These are phyloP conservation scores for Speleostelium caveatum DNA, from an alignment of 78 protist species.

Conservation along the genomic window DNA sequence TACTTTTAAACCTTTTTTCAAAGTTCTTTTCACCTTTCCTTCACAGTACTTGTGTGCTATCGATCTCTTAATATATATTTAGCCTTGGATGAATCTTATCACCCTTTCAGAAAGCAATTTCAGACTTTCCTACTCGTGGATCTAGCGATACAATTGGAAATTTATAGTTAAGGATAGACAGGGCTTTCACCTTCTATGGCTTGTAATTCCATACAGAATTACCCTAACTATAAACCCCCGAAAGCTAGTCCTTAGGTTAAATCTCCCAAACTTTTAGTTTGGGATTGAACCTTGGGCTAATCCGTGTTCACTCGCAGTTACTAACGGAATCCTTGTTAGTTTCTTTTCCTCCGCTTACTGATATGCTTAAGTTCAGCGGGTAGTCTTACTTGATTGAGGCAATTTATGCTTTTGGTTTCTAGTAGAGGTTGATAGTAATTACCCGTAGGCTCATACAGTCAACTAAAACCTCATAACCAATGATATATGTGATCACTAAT, in stretches of 20 bases:
- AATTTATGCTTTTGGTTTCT: too few relatives aligned
- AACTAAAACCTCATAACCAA: background rate
- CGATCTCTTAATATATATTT: slow-evolving; percentile 84
- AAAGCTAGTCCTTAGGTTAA: background rate
- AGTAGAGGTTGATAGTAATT: too few relatives aligned
- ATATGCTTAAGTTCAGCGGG: slow-evolving; percentile 97
- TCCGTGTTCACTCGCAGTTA: slow-evolving; percentile 95
- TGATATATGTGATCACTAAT: background rate
- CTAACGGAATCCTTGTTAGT: slow-evolving; percentile 93
- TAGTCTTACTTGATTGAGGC: slow-evolving; percentile 79
- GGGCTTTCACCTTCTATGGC: slow-evolving; percentile 94
- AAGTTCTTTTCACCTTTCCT: slow-evolving; percentile 96
- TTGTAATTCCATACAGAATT: slow-evolving; percentile 78
- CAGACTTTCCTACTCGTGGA: slow-evolving; percentile 91
- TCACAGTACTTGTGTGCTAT: slow-evolving; percentile 96
- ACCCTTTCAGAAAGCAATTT: slow-evolving; percentile 91
- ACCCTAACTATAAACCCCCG: background rate
- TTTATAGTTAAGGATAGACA: slow-evolving; percentile 40
- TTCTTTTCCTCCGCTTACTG: slow-evolving; percentile 95
- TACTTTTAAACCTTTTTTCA: slow-evolving; percentile 92
- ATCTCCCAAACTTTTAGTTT: slow-evolving; percentile 10
- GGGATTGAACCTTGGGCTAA: slow-evolving; percentile 78
- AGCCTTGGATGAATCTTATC: slow-evolving; percentile 88
- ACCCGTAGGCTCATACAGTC: too few relatives aligned
- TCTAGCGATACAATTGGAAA: background rate